phyloP scores from a whole-genome alignment of 805 yeast species.

The Hermanozyma aechmeae region DNA sequence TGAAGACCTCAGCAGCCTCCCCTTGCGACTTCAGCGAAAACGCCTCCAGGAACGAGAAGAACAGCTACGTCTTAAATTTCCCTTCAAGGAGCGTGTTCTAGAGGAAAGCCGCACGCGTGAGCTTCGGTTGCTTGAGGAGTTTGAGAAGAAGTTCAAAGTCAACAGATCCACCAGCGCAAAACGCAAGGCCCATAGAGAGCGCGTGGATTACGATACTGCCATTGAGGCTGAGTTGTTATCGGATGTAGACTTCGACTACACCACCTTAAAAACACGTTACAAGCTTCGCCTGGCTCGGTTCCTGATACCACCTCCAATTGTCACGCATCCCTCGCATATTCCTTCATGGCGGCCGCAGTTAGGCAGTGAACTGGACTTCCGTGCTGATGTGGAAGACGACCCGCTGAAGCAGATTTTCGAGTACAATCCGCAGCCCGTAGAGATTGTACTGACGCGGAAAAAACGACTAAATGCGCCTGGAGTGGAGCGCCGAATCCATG shows the following conservation, averaged over 20 bases:
- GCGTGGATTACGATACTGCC: too few relatives aligned
- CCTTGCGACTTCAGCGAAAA: slow-evolving; percentile 32
- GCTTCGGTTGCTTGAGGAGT: too few relatives aligned
- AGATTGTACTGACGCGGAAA: slow-evolving; percentile 10
- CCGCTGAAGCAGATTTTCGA: slow-evolving; percentile 16
- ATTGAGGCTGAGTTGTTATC: too few relatives aligned
- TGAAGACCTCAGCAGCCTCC: slow-evolving; percentile 18
- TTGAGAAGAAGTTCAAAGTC: too few relatives aligned
- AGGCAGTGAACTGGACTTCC: slow-evolving; percentile 11
- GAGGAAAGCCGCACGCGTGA: slow-evolving; percentile 1
- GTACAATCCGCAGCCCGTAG: slow-evolving; percentile 19
- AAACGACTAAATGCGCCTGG: slow-evolving; percentile 15
- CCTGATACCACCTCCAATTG: slow-evolving; percentile 23
- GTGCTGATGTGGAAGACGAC: slow-evolving; percentile 8
- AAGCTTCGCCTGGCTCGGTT: slow-evolving; percentile 20
- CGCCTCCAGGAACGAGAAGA: slow-evolving; percentile 24
- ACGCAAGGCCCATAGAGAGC: too few relatives aligned
- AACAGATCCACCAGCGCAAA: too few relatives aligned
- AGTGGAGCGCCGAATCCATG: slow-evolving; percentile 15
- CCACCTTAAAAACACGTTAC: too few relatives aligned
- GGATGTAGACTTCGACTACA: too few relatives aligned
- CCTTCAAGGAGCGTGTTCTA: slow-evolving; percentile 23
- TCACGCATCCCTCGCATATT: slow-evolving; percentile 37
- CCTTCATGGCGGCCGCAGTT: slow-evolving; percentile 28
- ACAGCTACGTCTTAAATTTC: slow-evolving; percentile 22